These are phyloP conservation scores for Yamadazyma sp. DNA, from an alignment of 1,139 yeast species.

Conservation along the genomic window DNA sequence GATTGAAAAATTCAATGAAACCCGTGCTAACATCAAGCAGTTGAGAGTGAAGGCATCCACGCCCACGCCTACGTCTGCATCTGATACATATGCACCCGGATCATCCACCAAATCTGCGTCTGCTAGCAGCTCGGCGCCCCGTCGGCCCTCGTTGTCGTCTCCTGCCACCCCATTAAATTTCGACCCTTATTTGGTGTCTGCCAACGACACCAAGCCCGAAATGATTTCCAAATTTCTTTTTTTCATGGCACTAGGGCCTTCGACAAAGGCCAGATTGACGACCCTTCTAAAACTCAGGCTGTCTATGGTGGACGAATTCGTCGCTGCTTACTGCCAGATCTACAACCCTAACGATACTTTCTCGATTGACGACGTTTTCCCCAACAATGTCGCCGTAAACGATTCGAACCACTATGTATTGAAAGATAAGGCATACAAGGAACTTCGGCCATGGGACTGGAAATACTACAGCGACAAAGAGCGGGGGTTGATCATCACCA, in stretches of 20 bases:
- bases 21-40: no score
- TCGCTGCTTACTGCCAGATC: conserved; percentile 20
- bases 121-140: no score
- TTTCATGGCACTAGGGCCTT: conserved; percentile 43
- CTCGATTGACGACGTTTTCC: conserved; percentile 34
- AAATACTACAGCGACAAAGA: conserved; percentile 32
- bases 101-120: no score
- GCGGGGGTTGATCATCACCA: conserved; percentile 31
- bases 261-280: conserved; percentile 19
- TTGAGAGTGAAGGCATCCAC: neutral
- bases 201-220: conserved; percentile 23
- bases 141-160: no score
- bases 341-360: conserved; percentile 36
- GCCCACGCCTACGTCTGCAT: conserved; percentile 1
- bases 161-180: conserved; percentile 16
- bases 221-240: conserved; percentile 29
- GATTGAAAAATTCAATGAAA: neutral
- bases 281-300: conserved; percentile 13
- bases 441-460: conserved; percentile 44
- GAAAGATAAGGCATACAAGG: conserved; percentile 46
- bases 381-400: conserved; percentile 17
- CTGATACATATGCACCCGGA: neutral
- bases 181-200: conserved; percentile 21
- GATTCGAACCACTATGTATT: conserved; percentile 20
- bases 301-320: conserved; percentile 9